A percentile compares a stretch with the other conserved stretches of the same genome.
These are phyloP conservation scores for Pleodorina starrii DNA, from an alignment of 139 green algal species.

Conservation along the genomic window DNA sequence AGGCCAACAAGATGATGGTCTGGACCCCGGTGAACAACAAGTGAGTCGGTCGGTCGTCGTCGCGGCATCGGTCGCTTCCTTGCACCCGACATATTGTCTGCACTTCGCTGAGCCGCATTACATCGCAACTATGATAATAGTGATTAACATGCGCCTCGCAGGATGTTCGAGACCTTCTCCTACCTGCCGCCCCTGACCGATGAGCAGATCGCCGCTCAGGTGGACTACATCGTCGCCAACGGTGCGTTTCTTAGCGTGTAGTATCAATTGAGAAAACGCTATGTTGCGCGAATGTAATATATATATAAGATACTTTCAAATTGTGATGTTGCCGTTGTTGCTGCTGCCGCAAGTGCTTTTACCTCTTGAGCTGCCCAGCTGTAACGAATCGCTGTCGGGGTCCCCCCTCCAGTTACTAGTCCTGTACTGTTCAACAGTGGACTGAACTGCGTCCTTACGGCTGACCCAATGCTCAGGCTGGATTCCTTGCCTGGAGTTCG, in stretches of 20 bases:
- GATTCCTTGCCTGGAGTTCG: slow-evolving; percentile 97
- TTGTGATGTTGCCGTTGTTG: neutral
- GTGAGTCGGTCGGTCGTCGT: slow-evolving; percentile 54
- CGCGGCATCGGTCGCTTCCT: neutral
- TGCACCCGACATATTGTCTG: neutral
- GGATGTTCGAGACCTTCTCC: slow-evolving; percentile 98
- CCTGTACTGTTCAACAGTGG: neutral
- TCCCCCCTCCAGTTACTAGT: neutral
- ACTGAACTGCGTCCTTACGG: neutral
- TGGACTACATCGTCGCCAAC: slow-evolving; percentile 96
- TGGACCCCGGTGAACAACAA: slow-evolving; percentile 91
- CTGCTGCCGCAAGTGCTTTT: neutral
- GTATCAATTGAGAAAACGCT: neutral
- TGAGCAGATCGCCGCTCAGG: slow-evolving; percentile 93
- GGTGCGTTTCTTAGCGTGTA: slow-evolving; percentile 28
- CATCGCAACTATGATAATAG: neutral
- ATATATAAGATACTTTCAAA: neutral
- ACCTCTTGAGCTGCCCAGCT: neutral
- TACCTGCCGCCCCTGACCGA: slow-evolving; percentile 96
- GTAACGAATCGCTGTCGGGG: neutral
- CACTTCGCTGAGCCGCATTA: neutral
- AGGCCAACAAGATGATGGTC: slow-evolving; percentile 75
- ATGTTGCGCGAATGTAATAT: neutral
- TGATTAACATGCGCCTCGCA: slow-evolving; percentile 49
- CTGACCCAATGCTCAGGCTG: slow-evolving; percentile 57